phyloP scores from a whole-genome alignment of 2,329 filamentous ascomycete genomes.

The Hypoxylon sp. region DNA sequence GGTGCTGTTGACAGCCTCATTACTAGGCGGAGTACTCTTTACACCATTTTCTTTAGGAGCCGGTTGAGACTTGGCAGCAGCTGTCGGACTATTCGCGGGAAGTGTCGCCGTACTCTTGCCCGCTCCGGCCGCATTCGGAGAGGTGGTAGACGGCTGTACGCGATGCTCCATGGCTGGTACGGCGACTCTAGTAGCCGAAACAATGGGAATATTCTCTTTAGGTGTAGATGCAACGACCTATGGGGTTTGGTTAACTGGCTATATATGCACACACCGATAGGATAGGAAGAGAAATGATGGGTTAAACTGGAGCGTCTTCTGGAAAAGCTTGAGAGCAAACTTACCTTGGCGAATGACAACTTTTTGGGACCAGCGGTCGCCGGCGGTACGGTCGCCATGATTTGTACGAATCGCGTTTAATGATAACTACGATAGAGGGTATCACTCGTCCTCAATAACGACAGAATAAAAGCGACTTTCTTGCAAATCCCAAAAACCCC shows the following conservation, averaged over 20 bases:
- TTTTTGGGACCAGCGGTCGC: conserved; percentile 51
- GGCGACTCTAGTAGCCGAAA: conserved; percentile 49
- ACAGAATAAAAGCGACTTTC: conserved; percentile 35
- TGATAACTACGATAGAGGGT: conserved; percentile 25
- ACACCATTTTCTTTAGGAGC: conserved; percentile 36
- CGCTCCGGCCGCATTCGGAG: conserved; percentile 35
- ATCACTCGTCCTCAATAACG: conserved; percentile 39
- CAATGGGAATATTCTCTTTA: conserved; percentile 48
- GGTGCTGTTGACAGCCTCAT: conserved; percentile 35
- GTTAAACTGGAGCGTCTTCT: neutral
- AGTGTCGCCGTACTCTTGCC: conserved; percentile 40
- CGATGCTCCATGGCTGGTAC: conserved; percentile 52
- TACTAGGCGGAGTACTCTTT: conserved; percentile 20
- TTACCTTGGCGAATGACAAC: conserved; percentile 54
- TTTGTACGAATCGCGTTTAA: conserved; percentile 27
- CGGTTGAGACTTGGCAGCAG: conserved; percentile 39
- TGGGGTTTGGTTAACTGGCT: conserved; percentile 6
- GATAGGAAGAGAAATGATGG: neutral
- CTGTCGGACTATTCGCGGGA: conserved; percentile 39
- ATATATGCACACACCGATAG: conserved; percentile 5
- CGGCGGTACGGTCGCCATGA: conserved; percentile 50
- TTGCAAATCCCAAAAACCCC: conserved; percentile 34
- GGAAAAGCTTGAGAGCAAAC: conserved; percentile 16
- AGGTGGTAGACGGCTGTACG: conserved; percentile 41
- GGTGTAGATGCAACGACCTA: conserved; percentile 53